Evolutionary conservation across 139 green algal genomes (phyloP).

Genomic region (Mychonastes homosphaera): DNA sequence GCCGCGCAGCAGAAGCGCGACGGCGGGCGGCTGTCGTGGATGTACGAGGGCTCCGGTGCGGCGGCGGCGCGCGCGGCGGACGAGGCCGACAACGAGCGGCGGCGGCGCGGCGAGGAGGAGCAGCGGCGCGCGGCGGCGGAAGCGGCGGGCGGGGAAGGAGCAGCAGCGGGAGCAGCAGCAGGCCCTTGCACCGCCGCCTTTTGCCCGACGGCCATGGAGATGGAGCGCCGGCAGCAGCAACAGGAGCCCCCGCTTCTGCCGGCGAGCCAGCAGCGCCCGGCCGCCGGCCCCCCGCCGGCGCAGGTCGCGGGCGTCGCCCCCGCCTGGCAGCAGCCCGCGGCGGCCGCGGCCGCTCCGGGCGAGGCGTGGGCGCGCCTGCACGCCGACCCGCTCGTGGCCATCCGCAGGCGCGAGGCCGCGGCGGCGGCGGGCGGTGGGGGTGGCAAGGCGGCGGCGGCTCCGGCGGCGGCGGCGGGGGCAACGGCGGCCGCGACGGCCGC

Average conservation of each 20-base stretch:
- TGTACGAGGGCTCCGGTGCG: slow-evolving; percentile 77
- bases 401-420: slow-evolving; percentile 61
- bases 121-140: no score
- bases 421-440: slow-evolving; percentile 20
- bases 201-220: no score
- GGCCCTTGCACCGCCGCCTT: no score
- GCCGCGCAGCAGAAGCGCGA: slow-evolving; percentile 38
- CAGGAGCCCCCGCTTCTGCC: no score
- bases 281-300: no score
- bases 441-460: background rate
- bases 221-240: no score
- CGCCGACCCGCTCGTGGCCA: slow-evolving; percentile 84
- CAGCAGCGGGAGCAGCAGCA: no score
- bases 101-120: no score
- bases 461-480: background rate
- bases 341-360: slow-evolving; percentile 32
- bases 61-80: slow-evolving; percentile 23
- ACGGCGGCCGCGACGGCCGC: background rate
- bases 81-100: no score
- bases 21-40: slow-evolving; percentile 82
- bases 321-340: background rate
- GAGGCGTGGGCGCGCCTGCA: slow-evolving; percentile 86
- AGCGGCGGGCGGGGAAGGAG: no score
- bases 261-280: no score
- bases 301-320: background rate